Evolutionary conservation across 2,329 filamentous ascomycete genomes (phyloP).

Genomic region (Calonectria hongkongensis): DNA sequence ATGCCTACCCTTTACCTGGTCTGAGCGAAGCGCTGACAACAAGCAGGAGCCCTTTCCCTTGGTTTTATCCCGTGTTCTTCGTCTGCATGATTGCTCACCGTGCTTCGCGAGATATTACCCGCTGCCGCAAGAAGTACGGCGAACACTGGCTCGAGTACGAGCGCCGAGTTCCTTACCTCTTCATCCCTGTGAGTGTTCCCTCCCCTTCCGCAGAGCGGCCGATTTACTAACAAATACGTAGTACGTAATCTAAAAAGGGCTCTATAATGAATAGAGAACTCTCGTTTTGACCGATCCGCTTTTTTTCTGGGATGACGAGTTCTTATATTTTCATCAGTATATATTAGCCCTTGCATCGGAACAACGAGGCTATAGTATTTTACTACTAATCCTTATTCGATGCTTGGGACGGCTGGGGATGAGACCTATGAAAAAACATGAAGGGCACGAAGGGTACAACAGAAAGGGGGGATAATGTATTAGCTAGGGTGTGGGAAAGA

Average conservation of each 20-base stretch:
- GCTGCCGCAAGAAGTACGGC: constrained; percentile 87
- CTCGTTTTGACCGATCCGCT: constrained; percentile 10
- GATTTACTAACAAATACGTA: constrained; percentile 50
- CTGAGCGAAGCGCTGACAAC: constrained; percentile 35
- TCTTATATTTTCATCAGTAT: constrained; percentile 31
- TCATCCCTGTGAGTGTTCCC: constrained; percentile 78
- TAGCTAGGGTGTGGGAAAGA: constrained; percentile 1
- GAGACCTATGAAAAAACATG: constrained; percentile 20
- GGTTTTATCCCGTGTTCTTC: constrained; percentile 94
- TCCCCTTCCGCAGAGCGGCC: neutral
- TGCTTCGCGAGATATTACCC: constrained; percentile 83
- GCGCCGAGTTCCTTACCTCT: constrained; percentile 85
- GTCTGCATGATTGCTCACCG: constrained; percentile 87
- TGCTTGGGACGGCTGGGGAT: constrained; percentile 11
- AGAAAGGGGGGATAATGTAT: neutral
- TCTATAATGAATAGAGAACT: neutral
- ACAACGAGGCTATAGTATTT: neutral
- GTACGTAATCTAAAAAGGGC: constrained; percentile 65
- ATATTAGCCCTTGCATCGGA: constrained; percentile 13
- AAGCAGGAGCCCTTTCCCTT: constrained; percentile 83
- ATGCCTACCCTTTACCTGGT: neutral
- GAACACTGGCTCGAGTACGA: constrained; percentile 89
- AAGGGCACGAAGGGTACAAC: constrained; percentile 2
- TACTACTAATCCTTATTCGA: neutral
- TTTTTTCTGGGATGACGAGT: neutral